phyloP scores from a whole-genome alignment of 257 asterid genomes.

The Nyctanthes arbortristis region DNA sequence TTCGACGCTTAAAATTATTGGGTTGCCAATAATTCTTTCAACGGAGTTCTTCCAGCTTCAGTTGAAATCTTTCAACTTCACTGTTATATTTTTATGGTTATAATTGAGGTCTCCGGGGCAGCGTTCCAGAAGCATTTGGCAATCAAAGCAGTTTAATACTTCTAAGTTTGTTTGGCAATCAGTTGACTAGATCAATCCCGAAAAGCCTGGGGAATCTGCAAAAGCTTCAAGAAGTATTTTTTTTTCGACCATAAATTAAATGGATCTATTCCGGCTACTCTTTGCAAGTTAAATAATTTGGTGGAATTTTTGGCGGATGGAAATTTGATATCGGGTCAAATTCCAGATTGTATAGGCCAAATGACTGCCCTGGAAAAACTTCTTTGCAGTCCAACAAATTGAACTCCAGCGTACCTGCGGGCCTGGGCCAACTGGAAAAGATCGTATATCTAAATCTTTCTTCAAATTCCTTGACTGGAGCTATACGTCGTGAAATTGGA shows the following conservation, averaged over 20 bases:
- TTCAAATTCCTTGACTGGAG: conserved; percentile 25
- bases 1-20: background rate
- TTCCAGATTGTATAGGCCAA: conserved; percentile 29
- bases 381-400: conserved; percentile 19
- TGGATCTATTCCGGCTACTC: conserved; percentile 9
- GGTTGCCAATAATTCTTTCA: conserved; percentile 19
- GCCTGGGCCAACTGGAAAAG: conserved; percentile 25
- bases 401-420: conserved; percentile 21
- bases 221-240: conserved; percentile 4
- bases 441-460: conserved; percentile 28
- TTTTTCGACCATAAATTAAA: conserved; percentile 9
- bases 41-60: conserved; percentile 24
- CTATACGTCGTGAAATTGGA: conserved; percentile 21
- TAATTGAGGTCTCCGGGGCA: conserved; percentile 15
- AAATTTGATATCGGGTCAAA: conserved; percentile 26
- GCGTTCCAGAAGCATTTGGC: conserved; percentile 21
- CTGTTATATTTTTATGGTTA: background rate
- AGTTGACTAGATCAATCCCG: conserved; percentile 27
- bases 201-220: background rate
- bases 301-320: too few species aligned
- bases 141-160: conserved; percentile 7
- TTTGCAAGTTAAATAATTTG: conserved; percentile 9
- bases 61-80: conserved; percentile 25
- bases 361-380: conserved; percentile 9
- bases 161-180: conserved; percentile 3